Percentiles rank a stretch among this genome's conserved stretches.
Conservation (phyloP, 2,329 filamentous ascomycete species). For the Hypocreales sp. region DNA sequence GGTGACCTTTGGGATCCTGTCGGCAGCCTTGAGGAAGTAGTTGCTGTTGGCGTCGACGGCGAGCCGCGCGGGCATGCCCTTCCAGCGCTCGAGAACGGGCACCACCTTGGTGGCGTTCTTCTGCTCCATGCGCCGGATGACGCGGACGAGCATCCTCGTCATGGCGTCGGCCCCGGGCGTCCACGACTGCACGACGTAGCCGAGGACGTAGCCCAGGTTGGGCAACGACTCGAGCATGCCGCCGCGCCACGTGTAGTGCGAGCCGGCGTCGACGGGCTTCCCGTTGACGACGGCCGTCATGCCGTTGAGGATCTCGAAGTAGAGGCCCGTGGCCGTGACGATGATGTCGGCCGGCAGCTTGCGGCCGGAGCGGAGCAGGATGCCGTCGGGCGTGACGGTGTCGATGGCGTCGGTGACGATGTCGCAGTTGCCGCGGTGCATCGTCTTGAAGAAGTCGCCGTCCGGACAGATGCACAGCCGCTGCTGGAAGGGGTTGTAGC, state of each 20-base stretch:
- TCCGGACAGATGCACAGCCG: conserved; percentile 43
- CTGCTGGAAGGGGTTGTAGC: conserved; percentile 50
- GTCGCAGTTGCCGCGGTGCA: conserved; percentile 20
- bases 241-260: conserved; percentile 40
- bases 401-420: conserved; percentile 31
- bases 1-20: too few species aligned
- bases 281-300: conserved; percentile 36
- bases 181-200: conserved; percentile 47
- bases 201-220: conserved; percentile 41
- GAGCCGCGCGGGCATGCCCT: too few species aligned
- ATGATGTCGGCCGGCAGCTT: conserved; percentile 42
- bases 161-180: conserved; percentile 46
- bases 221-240: conserved; percentile 48
- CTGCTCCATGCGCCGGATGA: too few species aligned
- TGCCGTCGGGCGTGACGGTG: conserved; percentile 23
- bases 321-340: conserved; percentile 48
- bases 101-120: too few species aligned
- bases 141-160: too few species aligned
- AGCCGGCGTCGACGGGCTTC: conserved; percentile 20
- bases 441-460: conserved; percentile 27
- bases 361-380: conserved; percentile 26
- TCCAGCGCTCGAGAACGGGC: too few species aligned
- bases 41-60: too few species aligned
- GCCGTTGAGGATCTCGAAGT: conserved; percentile 36
- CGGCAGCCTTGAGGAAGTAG: too few species aligned